These are phyloP conservation scores for Didymella glomerata DNA, from an alignment of 2,329 filamentous ascomycete genomes.

Conservation along the genomic window DNA sequence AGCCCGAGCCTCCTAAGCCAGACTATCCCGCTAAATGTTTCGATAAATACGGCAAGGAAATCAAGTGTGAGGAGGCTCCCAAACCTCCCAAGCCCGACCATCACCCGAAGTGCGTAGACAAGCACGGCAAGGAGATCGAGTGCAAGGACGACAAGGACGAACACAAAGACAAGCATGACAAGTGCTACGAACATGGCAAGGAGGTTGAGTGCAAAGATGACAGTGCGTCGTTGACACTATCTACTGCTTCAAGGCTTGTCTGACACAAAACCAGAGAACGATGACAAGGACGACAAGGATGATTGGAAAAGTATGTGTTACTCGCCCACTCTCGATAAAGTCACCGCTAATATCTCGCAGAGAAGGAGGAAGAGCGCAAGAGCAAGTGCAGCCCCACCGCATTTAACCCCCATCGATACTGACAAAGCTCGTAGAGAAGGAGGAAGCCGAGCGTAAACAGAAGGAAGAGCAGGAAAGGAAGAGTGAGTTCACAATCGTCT, in stretches of 20 bases:
- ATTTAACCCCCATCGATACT: background rate
- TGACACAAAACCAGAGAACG: constrained; percentile 2
- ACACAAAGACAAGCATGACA: background rate
- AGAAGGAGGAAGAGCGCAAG: constrained; percentile 10
- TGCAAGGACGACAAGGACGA: background rate
- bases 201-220: constrained; percentile 2
- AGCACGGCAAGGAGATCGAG: background rate
- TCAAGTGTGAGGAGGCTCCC: background rate
- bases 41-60: background rate
- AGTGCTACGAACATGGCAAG: constrained; percentile 1
- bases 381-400: background rate
- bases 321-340: no score
- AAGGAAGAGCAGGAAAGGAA: background rate
- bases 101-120: background rate
- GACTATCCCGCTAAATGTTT: background rate
- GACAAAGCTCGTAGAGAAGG: background rate
- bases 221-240: background rate
- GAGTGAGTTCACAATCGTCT: background rate
- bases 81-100: background rate
- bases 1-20: background rate
- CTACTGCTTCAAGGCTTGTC: background rate
- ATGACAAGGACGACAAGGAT: constrained; percentile 2
- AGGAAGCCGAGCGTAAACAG: background rate
- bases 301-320: constrained; percentile 1
- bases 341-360: background rate